Percentiles rank a stretch among this genome's conserved stretches.
Conservation (phyloP, 2,329 filamentous ascomycete genomes). For the Aureobasidium sp. region DNA sequence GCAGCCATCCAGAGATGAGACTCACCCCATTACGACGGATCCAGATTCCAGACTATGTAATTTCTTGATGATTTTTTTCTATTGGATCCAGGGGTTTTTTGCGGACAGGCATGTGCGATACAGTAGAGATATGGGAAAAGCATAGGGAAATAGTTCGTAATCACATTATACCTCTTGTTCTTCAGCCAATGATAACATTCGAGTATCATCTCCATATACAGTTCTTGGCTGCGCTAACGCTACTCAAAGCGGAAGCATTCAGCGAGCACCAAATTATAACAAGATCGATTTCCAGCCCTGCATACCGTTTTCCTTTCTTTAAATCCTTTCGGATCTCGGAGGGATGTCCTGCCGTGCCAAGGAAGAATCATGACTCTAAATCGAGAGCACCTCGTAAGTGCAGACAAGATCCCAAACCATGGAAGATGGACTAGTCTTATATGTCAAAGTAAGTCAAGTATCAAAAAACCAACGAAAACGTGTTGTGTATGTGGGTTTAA, state of each 20-base stretch:
- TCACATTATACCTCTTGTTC: neutral
- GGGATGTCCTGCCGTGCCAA: too few species aligned
- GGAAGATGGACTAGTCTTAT: too few species aligned
- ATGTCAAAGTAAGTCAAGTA: too few species aligned
- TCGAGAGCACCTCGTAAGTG: too few species aligned
- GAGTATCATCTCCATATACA: neutral
- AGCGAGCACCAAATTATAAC: neutral
- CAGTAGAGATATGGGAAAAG: neutral
- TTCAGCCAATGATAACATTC: neutral
- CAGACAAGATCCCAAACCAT: too few species aligned
- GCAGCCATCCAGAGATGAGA: conserved; percentile 1
- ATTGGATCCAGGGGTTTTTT: neutral
- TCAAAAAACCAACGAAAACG: too few species aligned
- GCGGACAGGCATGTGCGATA: neutral
- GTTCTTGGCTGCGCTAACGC: neutral
- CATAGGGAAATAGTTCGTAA: neutral
- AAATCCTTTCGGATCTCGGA: neutral
- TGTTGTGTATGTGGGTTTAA: neutral
- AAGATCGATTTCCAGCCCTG: neutral
- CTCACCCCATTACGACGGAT: neutral
- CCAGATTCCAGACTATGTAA: neutral
- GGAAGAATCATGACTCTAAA: too few species aligned
- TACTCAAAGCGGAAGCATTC: neutral
- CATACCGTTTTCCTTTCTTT: neutral
- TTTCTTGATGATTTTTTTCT: neutral